A percentile compares a stretch with the other conserved stretches of the same genome.
These are phyloP conservation scores for Gracilaria gracilis DNA, from an alignment of 23 red algal species.

Conservation along the genomic window DNA sequence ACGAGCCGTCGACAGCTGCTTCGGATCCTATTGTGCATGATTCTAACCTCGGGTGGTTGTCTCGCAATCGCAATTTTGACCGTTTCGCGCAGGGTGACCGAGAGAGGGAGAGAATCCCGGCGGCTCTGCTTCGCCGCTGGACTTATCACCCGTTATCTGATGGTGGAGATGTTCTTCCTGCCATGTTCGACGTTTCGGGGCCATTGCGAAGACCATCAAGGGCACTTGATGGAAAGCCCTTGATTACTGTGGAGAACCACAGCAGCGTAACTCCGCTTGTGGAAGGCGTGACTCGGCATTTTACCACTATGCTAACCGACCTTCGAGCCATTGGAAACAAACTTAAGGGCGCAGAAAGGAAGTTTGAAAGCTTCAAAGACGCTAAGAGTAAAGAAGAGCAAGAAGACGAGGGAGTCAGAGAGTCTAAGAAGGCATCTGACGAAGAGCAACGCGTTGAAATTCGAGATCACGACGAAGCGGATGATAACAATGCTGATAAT, in stretches of 20 bases:
- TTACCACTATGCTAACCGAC: conserved; percentile 7
- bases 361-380: conserved; percentile 22
- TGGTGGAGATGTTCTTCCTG: conserved; percentile 47
- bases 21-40: background rate
- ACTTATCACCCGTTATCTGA: conserved; percentile 40
- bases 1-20: background rate
- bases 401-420: background rate
- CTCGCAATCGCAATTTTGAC: conserved; percentile 36
- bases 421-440: background rate
- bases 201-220: conserved; percentile 10
- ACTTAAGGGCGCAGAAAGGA: conserved; percentile 25
- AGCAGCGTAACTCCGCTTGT: conserved; percentile 11
- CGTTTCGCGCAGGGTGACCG: conserved; percentile 20
- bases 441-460: conserved; percentile 8
- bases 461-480: conserved; percentile 8
- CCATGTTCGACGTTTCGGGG: conserved; percentile 36
- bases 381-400: conserved; percentile 18
- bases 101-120: conserved; percentile 45
- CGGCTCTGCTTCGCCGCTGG: conserved; percentile 41
- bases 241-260: background rate
- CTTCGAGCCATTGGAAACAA: conserved; percentile 22
- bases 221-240: background rate
- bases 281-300: background rate
- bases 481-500: background rate
- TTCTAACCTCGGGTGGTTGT: background rate